Percentiles rank a stretch among this genome's conserved stretches.
These are phyloP conservation scores for Diversispora eburnea DNA, from an alignment of 192 early-diverging fungal species.

Conservation along the genomic window DNA sequence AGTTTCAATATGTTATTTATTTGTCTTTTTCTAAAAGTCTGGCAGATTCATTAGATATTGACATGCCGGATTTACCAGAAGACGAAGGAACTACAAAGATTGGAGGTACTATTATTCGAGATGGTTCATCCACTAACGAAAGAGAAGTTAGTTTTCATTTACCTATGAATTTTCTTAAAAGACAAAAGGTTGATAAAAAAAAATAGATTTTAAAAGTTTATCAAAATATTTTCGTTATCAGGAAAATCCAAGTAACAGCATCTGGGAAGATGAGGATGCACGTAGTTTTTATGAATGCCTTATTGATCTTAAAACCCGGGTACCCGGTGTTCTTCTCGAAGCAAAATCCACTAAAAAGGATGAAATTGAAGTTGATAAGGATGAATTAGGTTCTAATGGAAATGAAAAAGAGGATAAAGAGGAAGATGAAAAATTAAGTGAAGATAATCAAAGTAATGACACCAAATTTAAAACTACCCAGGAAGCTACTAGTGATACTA, in stretches of 20 bases:
- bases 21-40: conserved; percentile 41
- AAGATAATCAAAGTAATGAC: neutral
- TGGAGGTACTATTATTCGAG: conserved; percentile 8
- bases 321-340: conserved; percentile 83
- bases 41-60: conserved; percentile 66
- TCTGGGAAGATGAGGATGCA: conserved; percentile 95
- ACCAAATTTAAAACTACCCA: conserved; percentile 29
- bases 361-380: conserved; percentile 30
- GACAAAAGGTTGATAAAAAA: conserved; percentile 27
- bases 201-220: conserved; percentile 21
- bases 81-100: conserved; percentile 55
- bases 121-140: neutral
- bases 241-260: conserved; percentile 44
- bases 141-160: conserved; percentile 16
- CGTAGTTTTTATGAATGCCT: conserved; percentile 86
- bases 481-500: conserved; percentile 23
- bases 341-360: conserved; percentile 43
- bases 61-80: conserved; percentile 77
- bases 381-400: conserved; percentile 18
- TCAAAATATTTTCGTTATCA: conserved; percentile 13
- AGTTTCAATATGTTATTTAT: neutral
- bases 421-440: conserved; percentile 43
- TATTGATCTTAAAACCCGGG: conserved; percentile 69
- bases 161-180: neutral
- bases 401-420: conserved; percentile 34